Base-by-base conservation (phyloP, 305 asterid species). In the Fraxinus sp. region DNA sequence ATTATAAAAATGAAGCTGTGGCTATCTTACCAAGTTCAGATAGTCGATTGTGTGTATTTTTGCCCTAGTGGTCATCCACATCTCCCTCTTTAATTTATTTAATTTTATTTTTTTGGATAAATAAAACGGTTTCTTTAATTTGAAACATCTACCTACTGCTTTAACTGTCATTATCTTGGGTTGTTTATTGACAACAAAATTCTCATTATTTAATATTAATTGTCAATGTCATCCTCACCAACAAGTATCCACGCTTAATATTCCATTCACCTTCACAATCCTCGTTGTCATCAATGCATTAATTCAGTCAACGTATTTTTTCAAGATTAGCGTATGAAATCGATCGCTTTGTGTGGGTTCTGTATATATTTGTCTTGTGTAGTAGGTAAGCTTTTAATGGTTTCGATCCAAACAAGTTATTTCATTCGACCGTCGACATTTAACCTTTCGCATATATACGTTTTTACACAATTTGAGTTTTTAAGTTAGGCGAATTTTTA, bases 91-190 rank as follows among this genome's bases (percentile, higher is more conserved):
- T 57, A 57, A 5, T 55, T 55, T 4, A 55, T 5, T 57, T 13
- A 16, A 14, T 52, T 57, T 18, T 57, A 13, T n/a, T 46, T 49
- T 52, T 52, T 4, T 7, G 68, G 10, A 57, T 89, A 26, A 88
- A 88, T 90, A 35, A 86, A 83, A 87, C 85, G 80, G 85, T 79
- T 85, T 84, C 90, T 82, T 62, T 81, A 83, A 79, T 85, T 76
- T 44, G 18, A 82, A 83, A 37, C 83, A 87, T 81, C 86, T 20
- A 57, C 68, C 68, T 57, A 57, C 28, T 57, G 68, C 68, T 20
- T 18, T n/a, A 57, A 57, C 13, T 18, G 68, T 57, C 68, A 3
- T 57, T 57, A 57, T 57, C 28, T 57, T 20, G 3, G 68, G 28
- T 7, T 5, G 68, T 57, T 57, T 57, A 57, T 57, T 57, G 68